phyloP scores from a whole-genome alignment of 192 early-diverging fungal species.

The Gamsiella multidivaricata region DNA sequence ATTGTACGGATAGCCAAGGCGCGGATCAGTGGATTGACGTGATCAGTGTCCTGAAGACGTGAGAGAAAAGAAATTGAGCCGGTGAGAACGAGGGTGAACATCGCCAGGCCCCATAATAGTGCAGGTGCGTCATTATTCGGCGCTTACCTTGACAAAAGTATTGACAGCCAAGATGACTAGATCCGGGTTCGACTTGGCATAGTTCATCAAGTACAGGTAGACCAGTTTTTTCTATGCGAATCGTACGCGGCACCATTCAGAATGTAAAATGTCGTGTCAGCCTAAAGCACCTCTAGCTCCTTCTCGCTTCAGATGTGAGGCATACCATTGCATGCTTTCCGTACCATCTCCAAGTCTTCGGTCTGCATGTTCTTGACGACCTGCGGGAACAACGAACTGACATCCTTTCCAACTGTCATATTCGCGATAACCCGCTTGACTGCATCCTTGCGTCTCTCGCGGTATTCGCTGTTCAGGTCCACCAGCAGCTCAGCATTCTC shows the following conservation, averaged over 20 bases:
- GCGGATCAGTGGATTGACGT: constrained; percentile 93
- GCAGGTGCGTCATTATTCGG: background rate
- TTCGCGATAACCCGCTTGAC: constrained; percentile 99
- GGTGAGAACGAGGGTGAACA: background rate
- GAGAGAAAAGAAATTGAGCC: background rate
- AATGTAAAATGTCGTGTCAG: constrained; percentile 1
- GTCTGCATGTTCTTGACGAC: constrained; percentile 99
- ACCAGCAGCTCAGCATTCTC: constrained; percentile 98
- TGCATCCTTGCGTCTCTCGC: constrained; percentile 94
- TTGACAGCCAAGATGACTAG: constrained; percentile 97
- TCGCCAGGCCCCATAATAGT: background rate
- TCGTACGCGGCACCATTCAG: background rate
- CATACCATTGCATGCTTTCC: background rate
- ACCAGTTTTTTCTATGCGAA: constrained; percentile 89
- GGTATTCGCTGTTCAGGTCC: constrained; percentile 98
- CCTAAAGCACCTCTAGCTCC: background rate
- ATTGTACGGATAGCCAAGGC: constrained; percentile 98
- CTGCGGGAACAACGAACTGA: constrained; percentile 93
- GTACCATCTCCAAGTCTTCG: constrained; percentile 86
- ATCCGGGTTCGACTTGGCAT: constrained; percentile 96
- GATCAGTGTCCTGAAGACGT: constrained; percentile 84
- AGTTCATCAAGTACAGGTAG: constrained; percentile 98
- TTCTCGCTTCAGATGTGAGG: background rate
- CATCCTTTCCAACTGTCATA: constrained; percentile 99
- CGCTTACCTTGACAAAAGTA: constrained; percentile 91